These are phyloP conservation scores for Leishmania lainsoni DNA, from an alignment of 208 protist species.

Conservation along the genomic window DNA sequence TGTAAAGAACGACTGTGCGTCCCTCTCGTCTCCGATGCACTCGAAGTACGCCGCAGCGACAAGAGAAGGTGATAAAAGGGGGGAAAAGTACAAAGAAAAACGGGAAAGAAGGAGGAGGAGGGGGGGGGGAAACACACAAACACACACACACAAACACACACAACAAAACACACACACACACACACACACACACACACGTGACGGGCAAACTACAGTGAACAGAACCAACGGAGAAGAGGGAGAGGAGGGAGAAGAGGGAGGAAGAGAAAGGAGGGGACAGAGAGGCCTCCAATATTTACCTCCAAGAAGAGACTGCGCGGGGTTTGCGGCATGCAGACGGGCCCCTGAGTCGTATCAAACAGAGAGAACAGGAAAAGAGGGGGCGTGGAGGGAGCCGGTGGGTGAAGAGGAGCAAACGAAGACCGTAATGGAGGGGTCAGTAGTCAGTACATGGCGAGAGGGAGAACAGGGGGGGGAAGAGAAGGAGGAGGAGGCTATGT, in stretches of 20 bases:
- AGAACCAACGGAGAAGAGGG: not conserved
- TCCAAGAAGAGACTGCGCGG: not conserved
- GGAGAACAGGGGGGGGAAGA: not conserved
- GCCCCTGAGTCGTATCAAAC: not conserved
- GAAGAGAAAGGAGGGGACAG: not conserved
- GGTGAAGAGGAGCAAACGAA: not conserved
- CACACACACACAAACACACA: no score
- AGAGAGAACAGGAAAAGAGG: not conserved
- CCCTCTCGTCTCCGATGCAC: not conserved
- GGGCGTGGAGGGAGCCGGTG: no score
- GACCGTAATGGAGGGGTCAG: not conserved
- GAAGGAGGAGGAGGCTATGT: not conserved
- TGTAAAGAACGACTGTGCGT: not conserved
- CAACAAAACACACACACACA: no score
- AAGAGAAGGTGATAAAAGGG: not conserved
- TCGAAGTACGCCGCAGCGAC: not conserved
- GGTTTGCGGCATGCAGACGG: no score
- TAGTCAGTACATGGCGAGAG: not conserved
- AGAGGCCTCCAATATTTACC: not conserved
- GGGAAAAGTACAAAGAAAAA: not conserved
- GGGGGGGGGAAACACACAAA: no score
- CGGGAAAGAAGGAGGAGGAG: not conserved
- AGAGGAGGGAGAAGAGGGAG: conserved; percentile 1
- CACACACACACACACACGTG: no score
- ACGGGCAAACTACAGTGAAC: not conserved